Evolutionary conservation across 306 rosid species (phyloP), one percentile per base, ranked within the genome.

Genomic region (Malus orientalis): DNA sequence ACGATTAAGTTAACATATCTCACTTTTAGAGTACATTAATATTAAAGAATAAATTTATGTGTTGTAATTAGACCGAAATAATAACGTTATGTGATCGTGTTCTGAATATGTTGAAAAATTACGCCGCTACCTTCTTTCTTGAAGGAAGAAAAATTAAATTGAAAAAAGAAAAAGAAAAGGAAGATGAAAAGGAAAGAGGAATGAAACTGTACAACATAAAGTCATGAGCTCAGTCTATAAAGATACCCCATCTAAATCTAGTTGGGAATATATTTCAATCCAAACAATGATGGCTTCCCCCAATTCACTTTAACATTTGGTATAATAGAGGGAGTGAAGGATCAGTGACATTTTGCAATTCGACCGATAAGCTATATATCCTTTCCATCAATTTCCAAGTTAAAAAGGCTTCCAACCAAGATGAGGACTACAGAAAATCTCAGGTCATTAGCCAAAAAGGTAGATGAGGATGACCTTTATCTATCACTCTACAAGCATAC

Each of bases 311-410:
- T 87, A 38, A 38, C 42, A 80, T 44, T 81, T 81, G 78, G 77
- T 76, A 77, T 65, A 40, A 62, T 62, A 61, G 38, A 62, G 18
- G 12, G 67, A 62, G 67, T 29, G 67, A 29, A 81, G 81, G 81
- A 79, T 76, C 79, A 63, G 74, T 73, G 84, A 42, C 51, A 53
- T 71, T 16, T 73, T 59, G 63, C 69, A 22, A 12, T 73, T 65
- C 42, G 11, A 64, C 33, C 42, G 10, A 63, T 81, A 86, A 83
- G 75, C 96, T 30, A 32, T 32, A 32, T 32, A 84, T 88, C 92
- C 87, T 88, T 88, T 88, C 89, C 80, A 85, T 81, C 89, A 88
- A 81, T 84, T 86, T 70, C 92, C 91, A 79, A 83, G 89, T 89
- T 85, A 77, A 86, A 88, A 89, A 91, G 97, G 88, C 74, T 89